Evolutionary conservation across 208 protist species (phyloP).

Genomic region (Wallacemonas collosoma): DNA sequence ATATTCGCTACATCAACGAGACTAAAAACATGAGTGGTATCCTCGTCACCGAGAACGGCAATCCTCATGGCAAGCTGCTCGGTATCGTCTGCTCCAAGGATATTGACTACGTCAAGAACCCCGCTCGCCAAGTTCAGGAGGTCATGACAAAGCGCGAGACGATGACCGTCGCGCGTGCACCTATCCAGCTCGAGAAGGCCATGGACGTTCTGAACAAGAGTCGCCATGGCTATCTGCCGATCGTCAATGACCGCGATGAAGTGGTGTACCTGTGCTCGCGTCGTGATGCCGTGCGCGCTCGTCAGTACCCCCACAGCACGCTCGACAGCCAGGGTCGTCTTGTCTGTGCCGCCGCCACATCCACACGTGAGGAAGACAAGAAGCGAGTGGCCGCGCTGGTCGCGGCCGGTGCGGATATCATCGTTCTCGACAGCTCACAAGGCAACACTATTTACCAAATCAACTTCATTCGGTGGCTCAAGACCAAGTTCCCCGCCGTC

Average conservation of each 20-base stretch:
- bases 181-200: constrained; percentile 94
- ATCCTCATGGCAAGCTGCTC: constrained; percentile 93
- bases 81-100: constrained; percentile 98
- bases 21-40: constrained; percentile 96
- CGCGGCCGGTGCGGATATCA: constrained; percentile 91
- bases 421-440: constrained; percentile 96
- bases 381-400: constrained; percentile 80
- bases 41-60: constrained; percentile 95
- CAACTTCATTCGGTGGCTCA: constrained; percentile 95
- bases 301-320: constrained; percentile 81
- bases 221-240: constrained; percentile 96
- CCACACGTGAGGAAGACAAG: constrained; percentile 91
- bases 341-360: constrained; percentile 91
- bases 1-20: constrained; percentile 92
- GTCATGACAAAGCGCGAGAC: constrained; percentile 87
- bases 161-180: constrained; percentile 83
- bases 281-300: constrained; percentile 83
- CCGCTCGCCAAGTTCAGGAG: constrained; percentile 59
- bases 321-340: constrained; percentile 80
- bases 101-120: constrained; percentile 96
- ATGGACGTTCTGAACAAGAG: constrained; percentile 94
- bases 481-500: constrained; percentile 82
- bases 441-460: constrained; percentile 97
- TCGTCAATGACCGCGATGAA: constrained; percentile 93
- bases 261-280: constrained; percentile 93